Percentiles rank a stretch among this genome's conserved stretches.
These are phyloP conservation scores for Cercospora sp. DNA, from an alignment of 2,329 filamentous ascomycete genomes.

Conservation along the genomic window DNA sequence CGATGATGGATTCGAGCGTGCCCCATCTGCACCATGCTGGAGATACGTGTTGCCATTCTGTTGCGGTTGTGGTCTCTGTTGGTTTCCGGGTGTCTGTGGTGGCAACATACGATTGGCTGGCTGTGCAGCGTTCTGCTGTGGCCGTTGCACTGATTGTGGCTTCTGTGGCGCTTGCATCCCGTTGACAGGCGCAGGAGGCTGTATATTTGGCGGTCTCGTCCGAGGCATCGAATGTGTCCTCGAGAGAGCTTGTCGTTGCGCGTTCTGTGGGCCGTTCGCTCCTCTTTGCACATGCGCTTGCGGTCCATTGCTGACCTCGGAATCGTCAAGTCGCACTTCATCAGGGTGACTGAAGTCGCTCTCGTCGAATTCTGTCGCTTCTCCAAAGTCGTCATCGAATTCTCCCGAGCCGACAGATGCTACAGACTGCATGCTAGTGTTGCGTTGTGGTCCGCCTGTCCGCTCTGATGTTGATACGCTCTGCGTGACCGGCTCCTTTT, in stretches of 20 bases:
- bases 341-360: constrained; percentile 66
- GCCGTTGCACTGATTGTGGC: constrained; percentile 27
- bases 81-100: constrained; percentile 32
- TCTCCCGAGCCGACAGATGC: constrained; percentile 41
- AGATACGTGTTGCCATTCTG: constrained; percentile 16
- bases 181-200: constrained; percentile 29
- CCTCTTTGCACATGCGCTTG: constrained; percentile 26
- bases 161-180: constrained; percentile 28
- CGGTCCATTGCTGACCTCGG: constrained; percentile 24
- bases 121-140: constrained; percentile 28
- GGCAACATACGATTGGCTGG: constrained; percentile 31
- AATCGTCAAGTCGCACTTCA: constrained; percentile 62
- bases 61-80: constrained; percentile 32
- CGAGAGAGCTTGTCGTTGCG: constrained; percentile 30
- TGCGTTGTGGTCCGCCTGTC: constrained; percentile 23
- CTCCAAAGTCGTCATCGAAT: constrained; percentile 57
- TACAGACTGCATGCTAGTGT: constrained; percentile 37
- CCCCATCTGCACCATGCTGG: constrained; percentile 25
- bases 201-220: constrained; percentile 33
- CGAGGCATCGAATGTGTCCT: constrained; percentile 39
- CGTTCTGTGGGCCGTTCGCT: constrained; percentile 21
- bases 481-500: constrained; percentile 51
- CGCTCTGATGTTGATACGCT: constrained; percentile 16
- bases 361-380: constrained; percentile 57
- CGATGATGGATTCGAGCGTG: constrained; percentile 37